Percentiles rank a stretch among this genome's conserved stretches.
These are phyloP conservation scores for Cladosporium sp. DNA, from an alignment of 2,329 filamentous ascomycete species.

Conservation along the genomic window DNA sequence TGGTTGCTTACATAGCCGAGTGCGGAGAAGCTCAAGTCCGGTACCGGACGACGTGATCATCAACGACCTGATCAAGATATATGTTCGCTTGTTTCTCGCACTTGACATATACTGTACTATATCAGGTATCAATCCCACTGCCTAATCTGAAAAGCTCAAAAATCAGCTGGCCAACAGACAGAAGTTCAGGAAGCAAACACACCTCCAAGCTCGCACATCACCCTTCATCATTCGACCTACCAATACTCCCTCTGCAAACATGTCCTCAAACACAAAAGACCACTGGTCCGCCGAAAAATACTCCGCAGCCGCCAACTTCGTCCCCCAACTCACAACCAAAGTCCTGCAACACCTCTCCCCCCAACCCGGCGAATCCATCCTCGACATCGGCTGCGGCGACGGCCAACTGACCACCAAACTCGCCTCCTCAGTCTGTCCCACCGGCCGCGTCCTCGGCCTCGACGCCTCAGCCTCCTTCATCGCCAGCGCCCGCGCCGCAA, in stretches of 20 bases:
- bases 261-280: conserved; percentile 17
- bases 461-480: conserved; percentile 38
- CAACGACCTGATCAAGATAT: too few species aligned
- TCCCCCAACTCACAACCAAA: conserved; percentile 35
- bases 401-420: conserved; percentile 36
- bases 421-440: conserved; percentile 20
- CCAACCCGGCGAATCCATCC: conserved; percentile 30
- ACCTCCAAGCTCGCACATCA: too few species aligned
- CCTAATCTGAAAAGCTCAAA: too few species aligned
- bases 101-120: too few species aligned
- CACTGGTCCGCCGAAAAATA: conserved; percentile 31
- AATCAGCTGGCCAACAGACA: too few species aligned
- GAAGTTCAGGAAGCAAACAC: too few species aligned
- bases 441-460: conserved; percentile 32
- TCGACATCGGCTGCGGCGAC: conserved; percentile 37
- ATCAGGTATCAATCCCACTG: too few species aligned
- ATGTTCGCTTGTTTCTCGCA: too few species aligned
- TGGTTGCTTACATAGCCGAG: not conserved
- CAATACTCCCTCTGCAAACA: not conserved
- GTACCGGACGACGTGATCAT: not conserved
- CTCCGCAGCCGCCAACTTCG: conserved; percentile 34
- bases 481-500: conserved; percentile 25
- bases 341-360: conserved; percentile 33
- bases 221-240: too few species aligned
- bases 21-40: not conserved